Evolutionary conservation across 768 basidiomycete species (phyloP).

Genomic region (Tulasnella sp.): DNA sequence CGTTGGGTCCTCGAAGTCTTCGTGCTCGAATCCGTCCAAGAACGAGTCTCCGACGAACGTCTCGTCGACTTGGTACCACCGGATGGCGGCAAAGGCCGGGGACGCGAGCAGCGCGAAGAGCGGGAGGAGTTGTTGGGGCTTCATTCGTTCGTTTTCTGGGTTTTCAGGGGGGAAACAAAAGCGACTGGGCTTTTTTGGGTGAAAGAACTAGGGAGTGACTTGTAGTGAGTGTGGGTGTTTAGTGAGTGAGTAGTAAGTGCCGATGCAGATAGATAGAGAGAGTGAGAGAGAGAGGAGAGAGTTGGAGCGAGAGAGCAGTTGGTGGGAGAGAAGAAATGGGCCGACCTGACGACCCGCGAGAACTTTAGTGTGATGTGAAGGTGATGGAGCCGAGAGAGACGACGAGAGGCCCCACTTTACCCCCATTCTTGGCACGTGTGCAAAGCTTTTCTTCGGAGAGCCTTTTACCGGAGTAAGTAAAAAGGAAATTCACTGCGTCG

Average conservation of each 20-base stretch:
- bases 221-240: background rate
- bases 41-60: conserved; percentile 22
- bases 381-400: too few species aligned
- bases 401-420: too few species aligned
- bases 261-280: background rate
- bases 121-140: conserved; percentile 15
- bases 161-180: background rate
- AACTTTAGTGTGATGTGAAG: background rate
- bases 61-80: conserved; percentile 22
- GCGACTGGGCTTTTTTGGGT: background rate
- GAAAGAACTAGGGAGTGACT: background rate
- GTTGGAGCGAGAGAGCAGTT: background rate
- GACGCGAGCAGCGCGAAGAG: conserved; percentile 22
- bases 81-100: background rate
- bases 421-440: background rate
- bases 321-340: background rate
- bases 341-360: background rate
- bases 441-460: too few species aligned
- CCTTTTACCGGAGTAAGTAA: background rate
- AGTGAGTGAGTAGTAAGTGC: background rate
- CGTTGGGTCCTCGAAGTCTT: conserved; percentile 13
- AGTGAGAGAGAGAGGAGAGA: background rate
- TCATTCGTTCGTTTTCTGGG: background rate
- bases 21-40: conserved; percentile 25
- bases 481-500: background rate